Evolutionary conservation across 1,284 basidiomycete genomes (phyloP), one percentile per base, ranked within the genome.

Genomic region (Lentinus polychrous): DNA sequence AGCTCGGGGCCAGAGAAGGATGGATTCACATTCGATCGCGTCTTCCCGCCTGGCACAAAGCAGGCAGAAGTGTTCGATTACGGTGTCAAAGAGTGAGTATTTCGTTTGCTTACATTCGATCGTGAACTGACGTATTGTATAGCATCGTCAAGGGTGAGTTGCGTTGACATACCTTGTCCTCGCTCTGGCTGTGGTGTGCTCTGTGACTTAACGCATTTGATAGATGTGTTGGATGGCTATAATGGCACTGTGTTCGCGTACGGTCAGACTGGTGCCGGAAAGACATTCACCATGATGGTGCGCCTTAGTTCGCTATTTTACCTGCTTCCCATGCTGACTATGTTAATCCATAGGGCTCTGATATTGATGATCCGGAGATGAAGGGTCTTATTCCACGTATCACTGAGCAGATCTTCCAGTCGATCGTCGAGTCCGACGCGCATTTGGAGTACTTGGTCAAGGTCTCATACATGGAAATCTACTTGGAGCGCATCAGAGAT

Each of bases 401-500:
- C 61, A 96, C 95, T 3, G 94, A 99, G 66, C 95, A 99, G 68
- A 98, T 99, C 66, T 99, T 99, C 66, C 89, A 94, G 54, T 94
- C 92, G 48, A 99, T 99, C 66, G 85, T 96, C 56, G 83, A 91
- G 58, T 96, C 94, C 49, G 95, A 98, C 59, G 81, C 91, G 36
- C 91, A 93, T 65, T 75, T 99, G 54, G 96, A 99, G 68, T 99
- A 99, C 67, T 83, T 98, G 50, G 96, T 99, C 67, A 99, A 99
- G 72, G 96, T 99, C 48, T 97, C 94, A 33, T 99, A 99, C 68
- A 97, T 99, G 94, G 96, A 99, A 68, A 99, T 99, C 57, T 99
- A 99, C 71, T 81, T 99, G 64, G 96, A 99, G 70, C 83, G 86
- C 56, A 94, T 99, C 59, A 82, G 95, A 50, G 96, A 99, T 76